phyloP scores from a whole-genome alignment of 2,329 filamentous ascomycete genomes.

The Alternaria sp. region DNA sequence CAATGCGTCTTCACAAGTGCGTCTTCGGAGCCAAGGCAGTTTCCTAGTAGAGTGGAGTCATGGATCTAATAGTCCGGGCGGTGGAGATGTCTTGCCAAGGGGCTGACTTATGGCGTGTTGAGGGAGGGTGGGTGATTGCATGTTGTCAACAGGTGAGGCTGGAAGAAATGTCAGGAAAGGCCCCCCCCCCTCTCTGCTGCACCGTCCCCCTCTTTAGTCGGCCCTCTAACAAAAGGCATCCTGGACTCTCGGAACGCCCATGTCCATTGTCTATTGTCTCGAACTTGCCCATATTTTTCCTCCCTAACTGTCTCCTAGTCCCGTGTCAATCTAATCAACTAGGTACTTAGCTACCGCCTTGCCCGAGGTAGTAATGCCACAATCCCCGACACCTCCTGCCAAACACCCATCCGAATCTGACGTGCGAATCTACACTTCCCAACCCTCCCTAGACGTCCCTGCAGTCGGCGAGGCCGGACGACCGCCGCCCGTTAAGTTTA shows the following conservation, averaged over 20 bases:
- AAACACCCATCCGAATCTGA: constrained; percentile 34
- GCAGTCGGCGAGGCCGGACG: constrained; percentile 50
- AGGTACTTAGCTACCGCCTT: constrained; percentile 11
- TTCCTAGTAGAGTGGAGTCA: neutral
- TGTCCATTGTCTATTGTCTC: constrained; percentile 9
- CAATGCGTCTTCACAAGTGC: no score
- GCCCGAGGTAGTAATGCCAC: constrained; percentile 25
- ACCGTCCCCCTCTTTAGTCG: constrained; percentile 8
- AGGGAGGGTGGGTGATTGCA: neutral
- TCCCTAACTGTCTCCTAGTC: constrained; percentile 19
- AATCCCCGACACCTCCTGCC: constrained; percentile 26
- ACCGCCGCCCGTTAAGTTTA: constrained; percentile 59
- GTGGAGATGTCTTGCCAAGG: constrained; percentile 1
- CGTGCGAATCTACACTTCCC: constrained; percentile 55
- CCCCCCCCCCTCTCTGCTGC: constrained; percentile 21
- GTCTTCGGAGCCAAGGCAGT: neutral
- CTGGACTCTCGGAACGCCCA: constrained; percentile 22
- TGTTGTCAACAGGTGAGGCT: constrained; percentile 22
- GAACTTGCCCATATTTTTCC: constrained; percentile 30
- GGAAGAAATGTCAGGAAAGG: constrained; percentile 19
- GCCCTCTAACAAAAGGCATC: constrained; percentile 1
- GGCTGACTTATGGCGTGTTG: constrained; percentile 1
- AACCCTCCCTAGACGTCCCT: constrained; percentile 59
- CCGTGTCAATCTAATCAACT: constrained; percentile 14
- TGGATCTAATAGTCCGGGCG: neutral